A percentile compares a stretch with the other conserved stretches of the same genome.
phyloP scores from a whole-genome alignment of 441 rosid species.

The Erodium trifolium region DNA sequence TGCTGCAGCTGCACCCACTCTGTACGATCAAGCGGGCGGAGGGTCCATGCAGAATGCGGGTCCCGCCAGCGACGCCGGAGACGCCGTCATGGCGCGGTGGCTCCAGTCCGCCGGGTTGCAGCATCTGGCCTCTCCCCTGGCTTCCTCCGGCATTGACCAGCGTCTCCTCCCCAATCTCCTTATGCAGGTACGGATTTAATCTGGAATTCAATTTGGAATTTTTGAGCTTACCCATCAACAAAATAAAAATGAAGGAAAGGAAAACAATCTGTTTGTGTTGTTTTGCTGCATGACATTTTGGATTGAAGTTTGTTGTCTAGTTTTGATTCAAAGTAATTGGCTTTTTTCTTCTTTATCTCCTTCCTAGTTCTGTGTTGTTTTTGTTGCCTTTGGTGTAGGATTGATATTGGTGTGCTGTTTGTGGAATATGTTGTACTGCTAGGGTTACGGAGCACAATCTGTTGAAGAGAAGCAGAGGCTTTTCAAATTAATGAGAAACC shows the following conservation, averaged over 20 bases:
- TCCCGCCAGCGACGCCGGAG: slow-evolving; percentile 28
- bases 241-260: too few relatives aligned
- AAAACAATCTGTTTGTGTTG: too few relatives aligned
- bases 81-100: slow-evolving; percentile 99
- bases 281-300: slow-evolving; percentile 12
- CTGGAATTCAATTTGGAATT: too few relatives aligned
- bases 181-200: slow-evolving; percentile 53
- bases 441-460: slow-evolving; percentile 94
- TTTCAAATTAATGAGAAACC: slow-evolving; percentile 88
- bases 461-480: slow-evolving; percentile 98
- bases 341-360: neutral
- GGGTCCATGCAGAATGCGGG: too few relatives aligned
- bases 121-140: slow-evolving; percentile 99
- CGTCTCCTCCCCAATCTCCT: slow-evolving; percentile 81
- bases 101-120: slow-evolving; percentile 98
- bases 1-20: slow-evolving; percentile 19
- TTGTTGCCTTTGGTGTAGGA: neutral
- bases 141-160: slow-evolving; percentile 66
- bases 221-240: too few relatives aligned
- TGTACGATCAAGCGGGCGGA: neutral
- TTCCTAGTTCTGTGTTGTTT: too few relatives aligned
- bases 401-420: neutral
- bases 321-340: neutral
- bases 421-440: slow-evolving; percentile 18
- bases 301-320: neutral